These are phyloP conservation scores for Chloromonas sp. DNA, from an alignment of 163 green algal genomes.

Conservation along the genomic window DNA sequence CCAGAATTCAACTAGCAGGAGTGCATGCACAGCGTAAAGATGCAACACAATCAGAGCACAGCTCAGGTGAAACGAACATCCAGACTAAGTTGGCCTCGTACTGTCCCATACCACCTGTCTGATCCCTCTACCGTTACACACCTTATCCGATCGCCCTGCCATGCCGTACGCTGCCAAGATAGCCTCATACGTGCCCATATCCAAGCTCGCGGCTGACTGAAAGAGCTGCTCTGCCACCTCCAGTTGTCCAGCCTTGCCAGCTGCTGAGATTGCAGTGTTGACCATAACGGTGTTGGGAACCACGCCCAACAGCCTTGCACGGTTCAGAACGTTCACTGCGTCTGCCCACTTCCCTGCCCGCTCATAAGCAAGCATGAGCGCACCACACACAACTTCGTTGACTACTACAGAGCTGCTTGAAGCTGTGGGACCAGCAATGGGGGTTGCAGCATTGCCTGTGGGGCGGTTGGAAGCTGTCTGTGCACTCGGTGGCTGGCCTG, in stretches of 20 bases:
- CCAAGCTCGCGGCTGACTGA: slow-evolving; percentile 31
- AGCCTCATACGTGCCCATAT: slow-evolving; percentile 68
- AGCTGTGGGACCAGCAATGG: too few species aligned
- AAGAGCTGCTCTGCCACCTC: slow-evolving; percentile 60
- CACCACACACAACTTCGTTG: slow-evolving; percentile 70
- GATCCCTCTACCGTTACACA: background rate
- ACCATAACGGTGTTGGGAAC: slow-evolving; percentile 72
- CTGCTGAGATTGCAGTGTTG: slow-evolving; percentile 75
- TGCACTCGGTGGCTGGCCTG: too few species aligned
- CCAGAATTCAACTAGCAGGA: background rate
- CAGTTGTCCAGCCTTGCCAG: slow-evolving; percentile 63
- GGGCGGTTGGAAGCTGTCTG: too few species aligned
- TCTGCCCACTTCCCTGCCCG: slow-evolving; percentile 64
- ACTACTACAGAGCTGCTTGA: slow-evolving; percentile 25
- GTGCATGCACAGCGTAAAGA: background rate
- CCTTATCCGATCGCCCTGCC: slow-evolving; percentile 36
- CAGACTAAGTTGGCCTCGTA: too few species aligned
- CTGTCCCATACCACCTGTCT: too few species aligned
- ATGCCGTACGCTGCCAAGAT: slow-evolving; percentile 72
- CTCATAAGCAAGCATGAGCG: slow-evolving; percentile 79
- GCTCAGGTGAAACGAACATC: background rate
- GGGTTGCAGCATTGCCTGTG: too few species aligned
- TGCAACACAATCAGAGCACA: background rate
- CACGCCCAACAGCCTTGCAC: slow-evolving; percentile 55
- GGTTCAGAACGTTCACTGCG: slow-evolving; percentile 56